Percentiles rank a stretch among this genome's conserved stretches.
phyloP scores from a whole-genome alignment of 2,329 filamentous ascomycete genomes.

The Aspergillus ustus region DNA sequence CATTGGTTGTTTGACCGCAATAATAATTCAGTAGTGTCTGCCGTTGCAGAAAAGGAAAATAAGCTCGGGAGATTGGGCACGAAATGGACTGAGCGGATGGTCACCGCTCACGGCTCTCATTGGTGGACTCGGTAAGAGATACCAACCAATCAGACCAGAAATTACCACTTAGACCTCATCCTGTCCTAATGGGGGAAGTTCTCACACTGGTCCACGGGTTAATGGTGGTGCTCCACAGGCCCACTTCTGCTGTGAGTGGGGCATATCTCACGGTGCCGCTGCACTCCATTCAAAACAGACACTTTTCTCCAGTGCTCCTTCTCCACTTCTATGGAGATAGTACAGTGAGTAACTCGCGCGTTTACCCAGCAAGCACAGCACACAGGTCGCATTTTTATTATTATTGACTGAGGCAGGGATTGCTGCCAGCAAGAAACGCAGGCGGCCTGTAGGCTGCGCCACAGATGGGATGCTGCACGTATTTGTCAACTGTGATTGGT shows the following conservation, averaged over 20 bases:
- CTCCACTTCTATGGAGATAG: background rate
- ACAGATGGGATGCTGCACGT: background rate
- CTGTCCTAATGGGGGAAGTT: conserved; percentile 18
- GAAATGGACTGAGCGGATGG: background rate
- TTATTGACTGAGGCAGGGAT: background rate
- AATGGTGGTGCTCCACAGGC: background rate
- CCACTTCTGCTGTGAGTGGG: conserved; percentile 1
- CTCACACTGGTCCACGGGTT: background rate
- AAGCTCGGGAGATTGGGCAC: background rate
- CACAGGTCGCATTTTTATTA: background rate
- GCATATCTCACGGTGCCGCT: background rate
- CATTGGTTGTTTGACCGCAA: background rate
- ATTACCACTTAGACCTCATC: conserved; percentile 20
- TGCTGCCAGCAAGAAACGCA: background rate
- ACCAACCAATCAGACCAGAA: conserved; percentile 28
- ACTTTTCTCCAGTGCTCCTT: background rate
- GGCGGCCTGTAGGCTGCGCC: background rate
- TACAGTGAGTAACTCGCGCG: no score
- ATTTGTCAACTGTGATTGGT: background rate
- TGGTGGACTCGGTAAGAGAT: conserved; percentile 24
- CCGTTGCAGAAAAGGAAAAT: background rate
- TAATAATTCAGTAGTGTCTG: background rate
- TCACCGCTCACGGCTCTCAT: background rate
- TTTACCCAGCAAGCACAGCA: no score
- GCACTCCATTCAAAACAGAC: background rate